phyloP scores from a whole-genome alignment of 352 stramenopile genomes.

The Phytophthora constricta region DNA sequence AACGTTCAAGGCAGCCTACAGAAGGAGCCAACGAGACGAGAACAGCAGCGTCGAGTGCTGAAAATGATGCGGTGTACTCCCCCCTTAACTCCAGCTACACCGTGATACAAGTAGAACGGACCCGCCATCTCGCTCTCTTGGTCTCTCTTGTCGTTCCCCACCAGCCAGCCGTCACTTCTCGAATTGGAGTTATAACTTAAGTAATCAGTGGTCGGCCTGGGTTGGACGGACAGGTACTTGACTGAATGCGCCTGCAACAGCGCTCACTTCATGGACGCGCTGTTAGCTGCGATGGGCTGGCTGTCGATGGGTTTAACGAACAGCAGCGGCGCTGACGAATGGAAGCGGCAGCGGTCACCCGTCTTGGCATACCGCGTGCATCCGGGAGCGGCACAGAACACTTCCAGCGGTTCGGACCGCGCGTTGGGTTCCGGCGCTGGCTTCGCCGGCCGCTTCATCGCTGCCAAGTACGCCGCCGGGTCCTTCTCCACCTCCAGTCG shows the following conservation, averaged over 20 bases:
- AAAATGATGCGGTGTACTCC: not conserved
- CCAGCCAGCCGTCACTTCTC: too few species aligned
- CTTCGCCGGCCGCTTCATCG: conserved; percentile 7
- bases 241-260: not conserved
- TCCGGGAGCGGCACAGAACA: conserved; percentile 51
- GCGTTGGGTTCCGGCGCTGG: conserved; percentile 17
- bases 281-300: not conserved
- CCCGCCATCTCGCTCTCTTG: too few species aligned
- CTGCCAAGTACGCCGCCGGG: conserved; percentile 5
- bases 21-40: not conserved
- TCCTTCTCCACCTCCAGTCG: conserved; percentile 53
- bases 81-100: conserved; percentile 1
- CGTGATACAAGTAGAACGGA: conserved; percentile 7
- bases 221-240: not conserved
- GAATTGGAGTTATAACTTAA: conserved; percentile 41
- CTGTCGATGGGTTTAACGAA: conserved; percentile 20
- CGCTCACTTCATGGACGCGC: conserved; percentile 16
- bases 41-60: not conserved
- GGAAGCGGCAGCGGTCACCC: conserved; percentile 66
- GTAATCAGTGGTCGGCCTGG: conserved; percentile 4
- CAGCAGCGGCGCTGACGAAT: conserved; percentile 41
- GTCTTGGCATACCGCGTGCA: conserved; percentile 74
- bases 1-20: too few species aligned
- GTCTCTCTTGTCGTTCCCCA: too few species aligned
- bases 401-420: conserved; percentile 44